These are phyloP conservation scores for Leccinellum albellum DNA, from an alignment of 768 basidiomycete genomes.

Conservation along the genomic window DNA sequence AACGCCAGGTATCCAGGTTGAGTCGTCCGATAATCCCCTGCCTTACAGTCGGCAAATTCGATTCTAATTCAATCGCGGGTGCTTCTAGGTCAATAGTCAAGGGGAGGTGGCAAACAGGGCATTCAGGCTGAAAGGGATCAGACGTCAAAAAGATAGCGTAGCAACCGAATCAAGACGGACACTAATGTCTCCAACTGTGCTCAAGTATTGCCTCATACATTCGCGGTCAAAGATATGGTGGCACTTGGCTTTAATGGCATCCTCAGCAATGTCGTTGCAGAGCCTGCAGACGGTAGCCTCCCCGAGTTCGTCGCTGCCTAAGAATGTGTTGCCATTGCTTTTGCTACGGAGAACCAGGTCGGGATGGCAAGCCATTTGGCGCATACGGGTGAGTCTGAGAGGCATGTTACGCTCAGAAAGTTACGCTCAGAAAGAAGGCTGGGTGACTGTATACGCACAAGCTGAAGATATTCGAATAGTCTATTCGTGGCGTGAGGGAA, in stretches of 20 bases:
- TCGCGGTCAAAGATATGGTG: conserved; percentile 94
- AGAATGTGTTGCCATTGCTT: conserved; percentile 63
- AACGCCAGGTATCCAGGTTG: conserved; percentile 86
- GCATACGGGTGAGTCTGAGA: conserved; percentile 85
- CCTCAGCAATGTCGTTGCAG: conserved; percentile 97
- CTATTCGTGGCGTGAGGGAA: conserved; percentile 33
- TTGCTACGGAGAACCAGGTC: conserved; percentile 90
- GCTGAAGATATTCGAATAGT: conserved; percentile 88
- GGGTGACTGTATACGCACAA: conserved; percentile 42
- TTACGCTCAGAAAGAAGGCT: background rate
- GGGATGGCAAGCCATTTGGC: conserved; percentile 93
- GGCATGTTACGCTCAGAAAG: conserved; percentile 9
- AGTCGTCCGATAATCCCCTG: conserved; percentile 94
- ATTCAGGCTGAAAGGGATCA: conserved; percentile 60
- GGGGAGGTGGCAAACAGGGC: conserved; percentile 90
- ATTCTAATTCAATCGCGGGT: conserved; percentile 82
- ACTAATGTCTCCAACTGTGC: conserved; percentile 61
- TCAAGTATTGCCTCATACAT: conserved; percentile 91
- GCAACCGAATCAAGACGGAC: conserved; percentile 37
- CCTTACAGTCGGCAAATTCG: conserved; percentile 44
- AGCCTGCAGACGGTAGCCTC: conserved; percentile 88
- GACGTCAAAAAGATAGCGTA: background rate
- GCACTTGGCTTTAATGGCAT: conserved; percentile 92
- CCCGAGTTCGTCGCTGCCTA: conserved; percentile 48
- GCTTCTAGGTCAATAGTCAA: conserved; percentile 96